Conservation (phyloP, 306 rosid species). For the Vachellia collinsii region DNA sequence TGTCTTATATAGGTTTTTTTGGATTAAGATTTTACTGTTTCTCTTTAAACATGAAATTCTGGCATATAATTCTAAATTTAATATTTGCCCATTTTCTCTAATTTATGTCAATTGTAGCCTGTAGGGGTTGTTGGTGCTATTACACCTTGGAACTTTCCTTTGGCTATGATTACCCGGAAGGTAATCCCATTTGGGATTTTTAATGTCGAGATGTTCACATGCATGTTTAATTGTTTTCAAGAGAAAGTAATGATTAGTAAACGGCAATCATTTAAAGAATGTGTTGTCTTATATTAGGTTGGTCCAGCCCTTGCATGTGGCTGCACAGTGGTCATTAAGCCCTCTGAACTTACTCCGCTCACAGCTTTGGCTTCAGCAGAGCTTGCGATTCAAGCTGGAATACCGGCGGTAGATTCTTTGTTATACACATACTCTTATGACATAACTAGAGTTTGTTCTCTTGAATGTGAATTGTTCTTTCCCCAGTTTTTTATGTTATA, state of each 20-base stretch:
- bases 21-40: constrained; percentile 24
- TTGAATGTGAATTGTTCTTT: not conserved
- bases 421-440: not conserved
- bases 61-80: constrained; percentile 7
- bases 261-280: constrained; percentile 9
- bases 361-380: constrained; percentile 98
- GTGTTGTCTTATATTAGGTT: constrained; percentile 60
- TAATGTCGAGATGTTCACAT: constrained; percentile 31
- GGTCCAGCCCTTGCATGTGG: constrained; percentile 99
- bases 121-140: constrained; percentile 97
- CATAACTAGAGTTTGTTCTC: constrained; percentile 5
- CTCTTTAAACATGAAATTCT: constrained; percentile 8
- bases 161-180: constrained; percentile 98
- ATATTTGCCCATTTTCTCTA: not conserved
- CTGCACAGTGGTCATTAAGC: constrained; percentile 93
- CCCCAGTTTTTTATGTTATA: not conserved
- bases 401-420: constrained; percentile 76
- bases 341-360: constrained; percentile 96
- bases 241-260: constrained; percentile 11
- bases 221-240: constrained; percentile 22
- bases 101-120: constrained; percentile 63
- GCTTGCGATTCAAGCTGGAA: constrained; percentile 94
- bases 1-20: constrained; percentile 21
- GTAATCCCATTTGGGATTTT: constrained; percentile 45
- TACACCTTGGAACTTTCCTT: constrained; percentile 96